A percentile compares a stretch with the other conserved stretches of the same genome.
These are phyloP conservation scores for Mycena rebaudengoi DNA, from an alignment of 768 basidiomycete species.

Conservation along the genomic window DNA sequence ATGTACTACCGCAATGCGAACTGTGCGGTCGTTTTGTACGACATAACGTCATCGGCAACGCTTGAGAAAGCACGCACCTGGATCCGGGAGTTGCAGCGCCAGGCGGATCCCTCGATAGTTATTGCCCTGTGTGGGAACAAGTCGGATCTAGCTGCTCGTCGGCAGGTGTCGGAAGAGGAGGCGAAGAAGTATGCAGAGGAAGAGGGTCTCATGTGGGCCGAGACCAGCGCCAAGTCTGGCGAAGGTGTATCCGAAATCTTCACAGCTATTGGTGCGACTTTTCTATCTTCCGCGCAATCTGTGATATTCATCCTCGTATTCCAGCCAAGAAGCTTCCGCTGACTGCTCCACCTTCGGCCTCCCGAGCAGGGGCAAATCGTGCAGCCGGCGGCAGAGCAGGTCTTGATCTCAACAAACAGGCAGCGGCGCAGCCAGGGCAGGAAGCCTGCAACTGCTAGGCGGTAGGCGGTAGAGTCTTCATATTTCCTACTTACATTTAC, in stretches of 20 bases:
- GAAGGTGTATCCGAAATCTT: conserved; percentile 90
- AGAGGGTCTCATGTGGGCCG: conserved; percentile 92
- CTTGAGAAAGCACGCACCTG: conserved; percentile 95
- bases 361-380: conserved; percentile 61
- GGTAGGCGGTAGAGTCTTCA: too few species aligned
- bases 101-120: conserved; percentile 96
- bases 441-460: conserved; percentile 83
- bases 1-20: conserved; percentile 98
- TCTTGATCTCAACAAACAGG: conserved; percentile 84
- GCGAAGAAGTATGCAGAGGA: conserved; percentile 93
- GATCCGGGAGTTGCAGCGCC: conserved; percentile 96
- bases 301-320: conserved; percentile 9
- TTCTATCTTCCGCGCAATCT: conserved; percentile 2
- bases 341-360: conserved; percentile 72
- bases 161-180: conserved; percentile 88
- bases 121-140: conserved; percentile 98
- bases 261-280: conserved; percentile 76
- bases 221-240: conserved; percentile 90
- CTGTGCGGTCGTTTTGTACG: conserved; percentile 94
- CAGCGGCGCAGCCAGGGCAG: conserved; percentile 55
- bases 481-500: conserved; percentile 22
- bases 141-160: conserved; percentile 82
- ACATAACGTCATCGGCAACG: conserved; percentile 92
- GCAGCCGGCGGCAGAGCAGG: conserved; percentile 63
- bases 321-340: conserved; percentile 91